Conservation (phyloP, 371 early-diverging fungal genomes). For the Zopfochytrium polystomum region DNA sequence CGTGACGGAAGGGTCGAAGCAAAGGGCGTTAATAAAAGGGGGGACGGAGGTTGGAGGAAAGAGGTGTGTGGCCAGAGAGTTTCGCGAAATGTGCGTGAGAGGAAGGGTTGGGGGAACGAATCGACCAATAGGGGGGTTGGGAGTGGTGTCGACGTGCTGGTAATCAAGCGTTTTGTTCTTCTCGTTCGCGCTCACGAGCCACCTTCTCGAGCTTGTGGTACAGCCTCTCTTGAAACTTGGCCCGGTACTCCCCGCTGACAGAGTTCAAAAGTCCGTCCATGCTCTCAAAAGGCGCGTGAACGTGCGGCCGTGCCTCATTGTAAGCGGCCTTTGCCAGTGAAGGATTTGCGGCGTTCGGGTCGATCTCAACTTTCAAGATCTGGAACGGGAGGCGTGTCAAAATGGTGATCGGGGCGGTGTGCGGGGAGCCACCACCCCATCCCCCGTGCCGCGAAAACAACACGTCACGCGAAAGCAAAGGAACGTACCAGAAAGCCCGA, state of each 20-base stretch:
- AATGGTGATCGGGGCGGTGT: neutral
- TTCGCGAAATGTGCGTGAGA: no score
- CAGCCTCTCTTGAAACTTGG: slow-evolving; percentile 21
- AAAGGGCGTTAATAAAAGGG: neutral
- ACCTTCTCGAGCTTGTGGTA: slow-evolving; percentile 24
- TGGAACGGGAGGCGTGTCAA: neutral
- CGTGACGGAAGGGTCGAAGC: neutral
- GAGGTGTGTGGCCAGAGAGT: no score
- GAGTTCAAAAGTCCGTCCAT: slow-evolving; percentile 28
- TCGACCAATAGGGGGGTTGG: no score
- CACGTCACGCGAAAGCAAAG: neutral
- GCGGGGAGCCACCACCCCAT: no score
- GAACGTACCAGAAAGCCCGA: slow-evolving; percentile 15
- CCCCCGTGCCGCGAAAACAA: no score
- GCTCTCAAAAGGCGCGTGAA: slow-evolving; percentile 27
- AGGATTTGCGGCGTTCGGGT: slow-evolving; percentile 14
- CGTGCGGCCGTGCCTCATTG: slow-evolving; percentile 17
- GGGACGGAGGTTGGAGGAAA: neutral
- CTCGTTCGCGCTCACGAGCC: slow-evolving; percentile 14
- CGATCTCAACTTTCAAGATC: slow-evolving; percentile 23
- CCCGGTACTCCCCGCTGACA: slow-evolving; percentile 26
- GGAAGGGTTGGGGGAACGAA: no score
- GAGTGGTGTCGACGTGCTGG: no score
- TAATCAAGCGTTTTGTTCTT: slow-evolving; percentile 6
- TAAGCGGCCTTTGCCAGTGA: slow-evolving; percentile 17